Base-by-base conservation (phyloP, 1,284 basidiomycete genomes). In the Marasmius sp. region DNA sequence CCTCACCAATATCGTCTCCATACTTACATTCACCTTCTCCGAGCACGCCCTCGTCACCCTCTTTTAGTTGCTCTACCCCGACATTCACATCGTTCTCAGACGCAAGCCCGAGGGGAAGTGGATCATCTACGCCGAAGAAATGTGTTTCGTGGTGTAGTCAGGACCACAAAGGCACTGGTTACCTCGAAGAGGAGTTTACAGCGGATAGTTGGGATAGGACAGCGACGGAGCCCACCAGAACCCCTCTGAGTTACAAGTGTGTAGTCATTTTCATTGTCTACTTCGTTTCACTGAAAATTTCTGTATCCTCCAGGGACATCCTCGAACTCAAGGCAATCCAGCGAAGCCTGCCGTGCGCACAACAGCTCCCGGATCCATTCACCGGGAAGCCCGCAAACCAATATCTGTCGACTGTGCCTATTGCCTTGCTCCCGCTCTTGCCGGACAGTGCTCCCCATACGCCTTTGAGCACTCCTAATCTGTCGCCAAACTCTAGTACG, bases 241-340 rank as follows among this genome's bases (percentile, higher is more conserved):
- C 33, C 7, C 52, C 52, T 6, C 20, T 54, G 33, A 54, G 52
- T 54, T 54, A 54, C 52, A 54, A 54, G 52, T 54, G 38, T 36
- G 52, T 36, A n/a, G 20, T 8, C 20, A 27, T 20, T 14, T 14
- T 16, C 16, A n/a, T 11, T 14, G 5, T 47, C 45, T 20, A 18
- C 20, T 16, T 47, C 16, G 6, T 3, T 51, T 27, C 8, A 51
- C 34, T 51, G 7, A 33, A 9, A 4, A 18, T 50, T 1, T 11
- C 11, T 36, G n/a, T 57, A 69, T 51, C n/a, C n/a, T 33, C 50
- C 50, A 87, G 85, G 65, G 86, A 88, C 65, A 70, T 88, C 18
- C 79, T 87, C 9, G 86, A 88, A 68, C 77, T 87, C 37, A 85
- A 85, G 64, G 82, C 84, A 62, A 84, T 88, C 50, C 84, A 85